Base-by-base conservation (phyloP, 371 early-diverging fungal species). In the Circinella umbellata region DNA sequence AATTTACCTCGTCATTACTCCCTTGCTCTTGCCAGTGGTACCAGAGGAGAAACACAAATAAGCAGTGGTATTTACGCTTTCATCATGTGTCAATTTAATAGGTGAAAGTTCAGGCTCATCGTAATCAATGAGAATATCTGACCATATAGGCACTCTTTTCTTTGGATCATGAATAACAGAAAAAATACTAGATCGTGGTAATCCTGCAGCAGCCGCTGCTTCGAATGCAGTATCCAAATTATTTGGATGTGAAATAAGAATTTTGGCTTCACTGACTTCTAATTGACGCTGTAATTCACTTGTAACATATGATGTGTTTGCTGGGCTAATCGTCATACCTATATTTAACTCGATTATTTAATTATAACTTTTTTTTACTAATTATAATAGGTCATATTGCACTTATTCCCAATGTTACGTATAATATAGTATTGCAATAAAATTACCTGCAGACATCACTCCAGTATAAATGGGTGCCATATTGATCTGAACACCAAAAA, bases 211-310 rank as follows among this genome's bases (percentile, higher is more conserved):
- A 37, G 76, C 63, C 11, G 89, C 89, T 18, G 86, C 89, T 47
- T 79, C 79, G 10, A 79, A 53, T 6, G 88, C 89, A 11, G 57
- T 76, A 0, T 81, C 64, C n/a, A 91, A 63, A 36, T 78, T 66
- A 27, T 70, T 72, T 0, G 81, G 81, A 65, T 78, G 76, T 4
- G 80, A 74, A 63, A 91, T 74, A 10, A 91, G 73, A 61, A 82
- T 72, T 11, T 78, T 79, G 15, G 91, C 89, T 7, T 82, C 80
- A 17, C 90, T 81, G 70, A 93, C 90, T 14, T 78, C 65, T 72
- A 94, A 76, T 72, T 92, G 92, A 70, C 82, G 81, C 6, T 87
- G 84, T 11, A 93, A 76, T 74, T 94, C 95, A 47, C 83, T 81
- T 10, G 82, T 77, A 3, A 86, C 90, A 76, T 93, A 93, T 15